A percentile compares a stretch with the other conserved stretches of the same genome.
These are phyloP conservation scores for Corymbia calophylla DNA, from an alignment of 441 rosid genomes.

Conservation along the genomic window DNA sequence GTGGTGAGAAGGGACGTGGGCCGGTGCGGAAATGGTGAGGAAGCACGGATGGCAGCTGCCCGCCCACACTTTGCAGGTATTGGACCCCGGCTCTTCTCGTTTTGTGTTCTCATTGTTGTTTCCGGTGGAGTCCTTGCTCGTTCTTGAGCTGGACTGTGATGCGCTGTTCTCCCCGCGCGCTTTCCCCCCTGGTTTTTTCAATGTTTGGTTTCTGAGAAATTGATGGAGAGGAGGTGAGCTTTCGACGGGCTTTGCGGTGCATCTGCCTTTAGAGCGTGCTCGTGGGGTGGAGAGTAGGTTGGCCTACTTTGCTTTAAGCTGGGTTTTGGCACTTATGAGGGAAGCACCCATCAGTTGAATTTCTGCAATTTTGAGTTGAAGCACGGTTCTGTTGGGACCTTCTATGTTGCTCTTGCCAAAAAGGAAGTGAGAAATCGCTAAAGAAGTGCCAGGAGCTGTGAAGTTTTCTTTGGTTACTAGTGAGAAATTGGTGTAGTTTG, in stretches of 20 bases:
- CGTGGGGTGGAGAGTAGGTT: neutral
- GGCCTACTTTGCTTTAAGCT: neutral
- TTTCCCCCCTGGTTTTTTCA: neutral
- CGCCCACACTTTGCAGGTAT: constrained; percentile 86
- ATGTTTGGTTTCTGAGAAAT: neutral
- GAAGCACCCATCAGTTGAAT: neutral
- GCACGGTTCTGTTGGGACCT: neutral
- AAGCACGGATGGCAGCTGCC: constrained; percentile 98
- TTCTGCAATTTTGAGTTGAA: neutral
- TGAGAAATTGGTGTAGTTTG: neutral
- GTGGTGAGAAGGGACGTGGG: neutral
- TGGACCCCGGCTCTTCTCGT: neutral
- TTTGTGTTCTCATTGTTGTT: neutral
- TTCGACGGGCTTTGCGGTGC: neutral
- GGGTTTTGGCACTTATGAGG: neutral
- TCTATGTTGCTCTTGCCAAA: neutral
- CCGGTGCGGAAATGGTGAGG: constrained; percentile 50
- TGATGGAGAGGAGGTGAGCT: neutral
- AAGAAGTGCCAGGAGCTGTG: neutral
- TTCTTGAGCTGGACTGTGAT: neutral
- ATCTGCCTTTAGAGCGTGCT: neutral
- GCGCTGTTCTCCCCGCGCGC: too few relatives aligned
- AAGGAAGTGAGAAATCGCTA: neutral
- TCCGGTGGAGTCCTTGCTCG: neutral
- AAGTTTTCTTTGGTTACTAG: neutral